Percentiles rank a stretch among this genome's conserved stretches.
Evolutionary conservation across 192 early-diverging fungal species (phyloP).

Genomic region (Dissophora ornata): DNA sequence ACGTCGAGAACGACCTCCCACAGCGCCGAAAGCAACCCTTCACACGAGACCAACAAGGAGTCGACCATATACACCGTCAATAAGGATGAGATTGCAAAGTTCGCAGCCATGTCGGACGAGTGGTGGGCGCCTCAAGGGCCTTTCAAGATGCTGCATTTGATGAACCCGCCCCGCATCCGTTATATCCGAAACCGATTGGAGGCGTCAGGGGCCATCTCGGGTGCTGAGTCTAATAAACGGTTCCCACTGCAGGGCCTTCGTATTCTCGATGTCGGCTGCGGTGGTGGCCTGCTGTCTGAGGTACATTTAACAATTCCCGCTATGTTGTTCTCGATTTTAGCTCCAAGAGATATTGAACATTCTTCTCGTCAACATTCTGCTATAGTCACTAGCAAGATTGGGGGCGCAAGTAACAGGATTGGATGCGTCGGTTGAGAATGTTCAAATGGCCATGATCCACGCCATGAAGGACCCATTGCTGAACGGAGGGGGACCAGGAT

Average conservation of each 20-base stretch:
- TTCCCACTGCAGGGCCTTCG: slow-evolving; percentile 65
- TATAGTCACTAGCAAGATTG: slow-evolving; percentile 78
- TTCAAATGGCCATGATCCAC: slow-evolving; percentile 82
- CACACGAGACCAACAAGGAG: background rate
- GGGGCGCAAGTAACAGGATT: slow-evolving; percentile 80
- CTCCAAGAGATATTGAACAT: no score
- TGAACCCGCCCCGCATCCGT: slow-evolving; percentile 77
- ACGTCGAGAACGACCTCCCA: no score
- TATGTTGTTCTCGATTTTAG: no score
- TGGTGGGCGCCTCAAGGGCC: slow-evolving; percentile 95
- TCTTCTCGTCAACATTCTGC: no score
- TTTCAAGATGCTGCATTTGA: slow-evolving; percentile 84
- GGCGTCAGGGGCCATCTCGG: slow-evolving; percentile 9
- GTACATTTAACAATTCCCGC: slow-evolving; percentile 33
- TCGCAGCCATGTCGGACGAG: slow-evolving; percentile 72
- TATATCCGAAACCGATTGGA: slow-evolving; percentile 75
- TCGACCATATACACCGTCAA: slow-evolving; percentile 61
- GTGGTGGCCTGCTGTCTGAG: slow-evolving; percentile 92
- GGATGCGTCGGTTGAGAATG: slow-evolving; percentile 89
- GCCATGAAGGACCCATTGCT: slow-evolving; percentile 74
- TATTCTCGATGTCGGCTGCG: slow-evolving; percentile 94
- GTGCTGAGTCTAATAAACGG: background rate
- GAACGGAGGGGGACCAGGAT: slow-evolving; percentile 55
- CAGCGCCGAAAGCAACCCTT: background rate
- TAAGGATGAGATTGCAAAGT: slow-evolving; percentile 79